Percentiles rank a stretch among this genome's conserved stretches.
phyloP scores from a whole-genome alignment of 306 rosid species.

The Myrica gale region DNA sequence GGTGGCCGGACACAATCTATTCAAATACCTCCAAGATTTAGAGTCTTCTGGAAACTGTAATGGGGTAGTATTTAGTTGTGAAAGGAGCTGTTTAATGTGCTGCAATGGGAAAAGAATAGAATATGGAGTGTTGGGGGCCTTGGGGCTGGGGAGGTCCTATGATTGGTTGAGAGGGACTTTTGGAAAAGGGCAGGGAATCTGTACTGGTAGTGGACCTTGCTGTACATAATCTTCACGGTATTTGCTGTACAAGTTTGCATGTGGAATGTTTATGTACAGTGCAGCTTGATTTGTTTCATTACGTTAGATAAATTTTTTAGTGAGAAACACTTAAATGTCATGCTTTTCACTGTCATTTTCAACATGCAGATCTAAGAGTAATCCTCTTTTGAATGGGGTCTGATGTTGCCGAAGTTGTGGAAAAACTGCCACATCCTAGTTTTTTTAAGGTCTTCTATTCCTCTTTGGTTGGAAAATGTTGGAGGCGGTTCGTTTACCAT shows the following conservation, averaged over 20 bases:
- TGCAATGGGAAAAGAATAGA: background rate
- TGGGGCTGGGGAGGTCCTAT: conserved; percentile 9
- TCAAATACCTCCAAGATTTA: background rate
- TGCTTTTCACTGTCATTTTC: conserved; percentile 28
- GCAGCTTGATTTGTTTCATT: background rate
- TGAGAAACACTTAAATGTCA: conserved; percentile 21
- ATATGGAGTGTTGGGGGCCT: background rate
- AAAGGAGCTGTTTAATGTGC: background rate
- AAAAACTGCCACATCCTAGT: conserved; percentile 30
- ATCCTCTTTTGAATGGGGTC: conserved; percentile 58
- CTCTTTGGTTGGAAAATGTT: conserved; percentile 3
- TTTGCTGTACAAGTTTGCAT: too few species aligned
- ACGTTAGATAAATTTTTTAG: background rate
- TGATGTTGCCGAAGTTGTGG: conserved; percentile 47
- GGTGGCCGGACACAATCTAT: background rate
- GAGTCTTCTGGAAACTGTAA: background rate
- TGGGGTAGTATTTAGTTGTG: background rate
- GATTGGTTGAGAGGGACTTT: conserved; percentile 34
- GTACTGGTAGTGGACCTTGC: conserved; percentile 30
- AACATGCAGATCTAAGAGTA: conserved; percentile 37
- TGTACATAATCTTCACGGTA: conserved; percentile 24
- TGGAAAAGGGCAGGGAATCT: conserved; percentile 25
- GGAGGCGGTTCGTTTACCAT: too few species aligned
- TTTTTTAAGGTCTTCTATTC: conserved; percentile 54
- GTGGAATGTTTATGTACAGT: background rate